Conservation (phyloP, 108 stramenopile genomes). For the Skeletonema menzelii region DNA sequence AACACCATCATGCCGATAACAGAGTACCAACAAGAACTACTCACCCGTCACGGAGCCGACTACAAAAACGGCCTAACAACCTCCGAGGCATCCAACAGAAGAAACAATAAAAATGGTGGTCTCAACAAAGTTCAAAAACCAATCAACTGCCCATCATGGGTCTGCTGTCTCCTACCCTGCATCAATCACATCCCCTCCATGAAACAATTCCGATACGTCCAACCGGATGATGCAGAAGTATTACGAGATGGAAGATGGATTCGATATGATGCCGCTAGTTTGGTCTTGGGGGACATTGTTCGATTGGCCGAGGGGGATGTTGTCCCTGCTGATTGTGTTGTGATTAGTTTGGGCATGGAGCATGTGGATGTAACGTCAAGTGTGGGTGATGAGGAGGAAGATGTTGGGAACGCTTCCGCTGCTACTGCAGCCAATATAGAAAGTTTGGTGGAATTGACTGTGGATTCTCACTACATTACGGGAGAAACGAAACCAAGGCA, state of each 20-base stretch:
- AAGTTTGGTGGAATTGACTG: slow-evolving; percentile 43
- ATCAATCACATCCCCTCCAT: slow-evolving; percentile 79
- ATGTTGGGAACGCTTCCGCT: background rate
- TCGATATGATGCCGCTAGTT: slow-evolving; percentile 76
- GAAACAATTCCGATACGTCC: slow-evolving; percentile 67
- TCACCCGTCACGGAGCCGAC: slow-evolving; percentile 23
- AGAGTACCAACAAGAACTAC: slow-evolving; percentile 33
- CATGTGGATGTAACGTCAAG: slow-evolving; percentile 19
- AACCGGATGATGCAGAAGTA: slow-evolving; percentile 87
- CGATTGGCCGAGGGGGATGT: slow-evolving; percentile 81
- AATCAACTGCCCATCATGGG: slow-evolving; percentile 80
- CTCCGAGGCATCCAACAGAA: slow-evolving; percentile 60
- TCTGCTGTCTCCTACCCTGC: slow-evolving; percentile 82
- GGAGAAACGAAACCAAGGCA: slow-evolving; percentile 63
- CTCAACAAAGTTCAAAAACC: slow-evolving; percentile 71
- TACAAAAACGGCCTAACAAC: slow-evolving; percentile 52
- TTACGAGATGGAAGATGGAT: slow-evolving; percentile 74
- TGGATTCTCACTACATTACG: slow-evolving; percentile 68
- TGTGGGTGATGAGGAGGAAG: slow-evolving; percentile 32
- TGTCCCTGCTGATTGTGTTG: slow-evolving; percentile 79
- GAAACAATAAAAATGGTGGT: slow-evolving; percentile 28
- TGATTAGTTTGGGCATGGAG: slow-evolving; percentile 54
- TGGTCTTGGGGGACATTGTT: slow-evolving; percentile 79
- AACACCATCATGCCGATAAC: slow-evolving; percentile 35
- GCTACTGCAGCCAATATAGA: background rate